Base-by-base conservation (phyloP, 2,329 filamentous ascomycete genomes). In the Madurella fahalii region DNA sequence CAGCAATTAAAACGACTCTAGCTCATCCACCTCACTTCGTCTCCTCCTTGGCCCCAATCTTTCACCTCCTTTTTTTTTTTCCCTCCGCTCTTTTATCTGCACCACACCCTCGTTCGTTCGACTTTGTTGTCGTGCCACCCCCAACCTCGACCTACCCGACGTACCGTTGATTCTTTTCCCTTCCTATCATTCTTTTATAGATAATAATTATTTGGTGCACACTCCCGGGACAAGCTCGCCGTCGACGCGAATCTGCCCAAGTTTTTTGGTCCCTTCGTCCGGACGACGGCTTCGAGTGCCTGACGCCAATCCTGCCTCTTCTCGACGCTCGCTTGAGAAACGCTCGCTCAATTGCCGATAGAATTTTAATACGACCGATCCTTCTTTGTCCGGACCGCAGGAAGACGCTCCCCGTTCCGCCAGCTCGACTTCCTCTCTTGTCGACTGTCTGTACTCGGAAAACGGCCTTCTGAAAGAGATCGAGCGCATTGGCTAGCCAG, bases 61-160 rank as follows among this genome's bases (percentile, higher is more conserved):
- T 60, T 57, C 58, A 62, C 51, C 54, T 58, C 54, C 49, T 56
- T 47, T 57, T 61, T 60, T 50, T 58, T 54, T 62, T 62, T 65
- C 56, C 61, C 66, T 60, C 61, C 64, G 20, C 53, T 50, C 46
- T 56, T 48, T 53, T 53, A 16, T 42, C 44, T 54, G 52, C 47
- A 51, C 41, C 48, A 43, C 54, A 60, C 54, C 55, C 52, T 61
- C 60, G 56, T 57, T 64, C 60, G 52, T 53, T 58, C 55, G 52
- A 51, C 47, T 47, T 52, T 41, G 56, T 50, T 57, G 52, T 53
- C 56, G 50, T 54, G 45, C 52, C 41, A 53, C 54, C 39, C 55
- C 37, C 48, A 52, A 53, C 50, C 50, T 42, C 44, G 46, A 45
- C 50, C 43, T 43, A 49, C 20, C 40, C 40, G 34, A 53, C 50